Conservation (phyloP, 495 filamentous ascomycete species). For the Cladorrhinum samala region DNA sequence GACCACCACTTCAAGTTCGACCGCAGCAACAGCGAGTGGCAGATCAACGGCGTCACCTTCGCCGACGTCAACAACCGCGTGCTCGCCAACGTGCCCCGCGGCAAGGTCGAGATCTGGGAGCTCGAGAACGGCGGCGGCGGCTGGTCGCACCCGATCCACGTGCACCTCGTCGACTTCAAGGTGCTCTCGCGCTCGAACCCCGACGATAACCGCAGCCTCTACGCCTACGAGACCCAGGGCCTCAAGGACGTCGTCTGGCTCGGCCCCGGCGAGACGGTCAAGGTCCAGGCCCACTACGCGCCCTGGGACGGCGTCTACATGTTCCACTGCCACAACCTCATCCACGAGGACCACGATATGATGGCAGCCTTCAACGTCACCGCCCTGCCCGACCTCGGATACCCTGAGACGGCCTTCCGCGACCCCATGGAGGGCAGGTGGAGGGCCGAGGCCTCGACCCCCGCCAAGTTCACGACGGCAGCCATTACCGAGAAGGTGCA, state of each 20-base stretch:
- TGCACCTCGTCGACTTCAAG: constrained; percentile 55
- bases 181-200: constrained; percentile 35
- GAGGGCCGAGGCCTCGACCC: constrained; percentile 22
- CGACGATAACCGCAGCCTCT: constrained; percentile 29
- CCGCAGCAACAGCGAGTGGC: constrained; percentile 35
- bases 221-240: constrained; percentile 43
- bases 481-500: constrained; percentile 25
- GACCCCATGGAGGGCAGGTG: constrained; percentile 30
- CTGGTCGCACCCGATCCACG: constrained; percentile 51
- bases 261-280: constrained; percentile 40
- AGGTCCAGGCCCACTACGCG: constrained; percentile 43
- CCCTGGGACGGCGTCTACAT: constrained; percentile 53
- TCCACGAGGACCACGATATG: constrained; percentile 58
- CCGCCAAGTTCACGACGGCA: constrained; percentile 20
- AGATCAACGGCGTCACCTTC: constrained; percentile 49
- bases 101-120: constrained; percentile 46
- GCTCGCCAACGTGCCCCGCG: constrained; percentile 42
- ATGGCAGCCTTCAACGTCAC: constrained; percentile 57
- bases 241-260: constrained; percentile 51
- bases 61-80: constrained; percentile 46
- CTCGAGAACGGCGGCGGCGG: constrained; percentile 41
- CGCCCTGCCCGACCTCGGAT: constrained; percentile 39
- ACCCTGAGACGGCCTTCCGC: constrained; percentile 37
- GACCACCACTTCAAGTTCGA: constrained; percentile 41
- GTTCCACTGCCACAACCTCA: constrained; percentile 53